phyloP scores from a whole-genome alignment of 192 early-diverging fungal genomes.

The Coemansia sp. region DNA sequence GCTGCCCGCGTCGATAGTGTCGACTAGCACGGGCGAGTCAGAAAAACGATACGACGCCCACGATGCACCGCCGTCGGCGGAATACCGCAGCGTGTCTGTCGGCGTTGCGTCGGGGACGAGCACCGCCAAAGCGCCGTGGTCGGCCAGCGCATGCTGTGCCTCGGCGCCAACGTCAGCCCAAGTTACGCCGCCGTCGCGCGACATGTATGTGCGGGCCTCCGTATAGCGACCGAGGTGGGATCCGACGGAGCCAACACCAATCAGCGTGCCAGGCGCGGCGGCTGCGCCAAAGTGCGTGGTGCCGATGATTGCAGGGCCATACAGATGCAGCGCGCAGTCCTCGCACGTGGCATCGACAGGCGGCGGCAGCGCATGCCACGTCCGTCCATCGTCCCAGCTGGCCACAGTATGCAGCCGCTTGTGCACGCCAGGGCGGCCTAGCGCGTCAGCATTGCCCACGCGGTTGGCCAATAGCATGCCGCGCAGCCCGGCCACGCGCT shows the following conservation, averaged over 20 bases:
- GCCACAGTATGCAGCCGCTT: conserved; percentile 75
- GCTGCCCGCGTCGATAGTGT: conserved; percentile 61
- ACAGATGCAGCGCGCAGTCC: conserved; percentile 78
- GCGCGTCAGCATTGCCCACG: conserved; percentile 67
- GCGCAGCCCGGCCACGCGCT: conserved; percentile 82
- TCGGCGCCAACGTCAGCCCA: conserved; percentile 76
- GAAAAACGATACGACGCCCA: conserved; percentile 67
- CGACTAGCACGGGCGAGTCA: conserved; percentile 42
- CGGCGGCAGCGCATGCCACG: conserved; percentile 63
- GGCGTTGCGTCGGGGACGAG: conserved; percentile 71
- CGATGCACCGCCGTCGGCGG: conserved; percentile 74
- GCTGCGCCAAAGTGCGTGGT: conserved; percentile 63
- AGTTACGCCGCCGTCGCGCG: conserved; percentile 79
- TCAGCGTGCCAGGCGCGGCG: conserved; percentile 75
- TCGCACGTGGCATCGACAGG: conserved; percentile 47
- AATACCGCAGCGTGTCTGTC: conserved; percentile 66
- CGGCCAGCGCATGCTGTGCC: conserved; percentile 81
- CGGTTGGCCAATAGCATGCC: conserved; percentile 89
- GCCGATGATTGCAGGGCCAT: conserved; percentile 62
- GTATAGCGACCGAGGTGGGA: conserved; percentile 56
- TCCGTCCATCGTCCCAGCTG: conserved; percentile 86
- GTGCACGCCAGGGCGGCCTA: conserved; percentile 52
- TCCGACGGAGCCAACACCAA: conserved; percentile 93
- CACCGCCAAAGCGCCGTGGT: conserved; percentile 84
- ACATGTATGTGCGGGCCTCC: conserved; percentile 72